Base-by-base conservation (phyloP, 78 protist genomes). In the Dictyostelium purpureum region DNA sequence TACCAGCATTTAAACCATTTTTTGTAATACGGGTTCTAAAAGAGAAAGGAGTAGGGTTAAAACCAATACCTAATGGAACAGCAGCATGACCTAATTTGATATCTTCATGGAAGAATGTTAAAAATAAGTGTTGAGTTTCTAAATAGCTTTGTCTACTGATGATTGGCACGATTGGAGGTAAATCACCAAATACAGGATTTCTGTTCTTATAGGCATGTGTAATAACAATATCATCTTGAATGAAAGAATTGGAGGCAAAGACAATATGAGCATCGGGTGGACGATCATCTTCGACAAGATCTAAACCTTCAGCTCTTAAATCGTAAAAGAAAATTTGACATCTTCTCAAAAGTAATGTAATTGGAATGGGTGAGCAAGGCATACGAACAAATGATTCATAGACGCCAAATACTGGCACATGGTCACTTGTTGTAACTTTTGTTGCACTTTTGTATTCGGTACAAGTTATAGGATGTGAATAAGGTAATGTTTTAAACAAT, bases 21-120 rank as follows among this genome's bases (percentile, higher is more conserved):
- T 76, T 73, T 3, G 92, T 73, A 42, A 85, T 85, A 33, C 92
- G 38, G 18, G 92, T 85, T n/a, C 35, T 38, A 74, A 85, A 85
- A 35, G 52, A 16, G 24, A 71, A 85, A 5, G 92, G 92, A 35
- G 42, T 66, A 6, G 18, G 43, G 37, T n/a, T 33, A 42, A 85
- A 85, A 0, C 92, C 92, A 24, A 70, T 35, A 18, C 65, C 82
- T 0, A 85, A 51, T 0, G 92, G 92, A 5, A 85, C 47, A 1
- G 82, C 52, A 9, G 92, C 92, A 61, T 85, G 82, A 11, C 92
- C 92, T 2, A 85, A 18, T 1, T 45, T 49, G 21, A 40, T 57
- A n/a, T 70, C 70, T 51, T 73, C 92, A 33, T 75, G 81, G 14
- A 42, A 56, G 4, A 85, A 40, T 12, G 82, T 73, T 18, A 85